phyloP scores from a whole-genome alignment of 768 basidiomycete genomes.

The Suillus placidus region DNA sequence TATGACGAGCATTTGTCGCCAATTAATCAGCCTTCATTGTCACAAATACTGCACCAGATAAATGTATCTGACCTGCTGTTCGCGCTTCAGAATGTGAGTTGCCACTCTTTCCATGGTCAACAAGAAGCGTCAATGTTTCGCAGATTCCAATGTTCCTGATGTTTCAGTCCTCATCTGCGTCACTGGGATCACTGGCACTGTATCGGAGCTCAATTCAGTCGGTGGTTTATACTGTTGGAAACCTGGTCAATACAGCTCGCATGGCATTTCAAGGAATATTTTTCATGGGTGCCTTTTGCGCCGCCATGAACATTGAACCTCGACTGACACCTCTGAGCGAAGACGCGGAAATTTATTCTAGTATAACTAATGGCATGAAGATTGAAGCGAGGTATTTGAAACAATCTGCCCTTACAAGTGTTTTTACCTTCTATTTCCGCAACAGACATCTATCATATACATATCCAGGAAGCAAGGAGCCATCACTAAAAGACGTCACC shows the following conservation, averaged over 20 bases:
- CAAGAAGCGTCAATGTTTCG: slow-evolving; percentile 18
- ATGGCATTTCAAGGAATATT: slow-evolving; percentile 88
- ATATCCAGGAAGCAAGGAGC: slow-evolving; percentile 73
- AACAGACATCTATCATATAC: slow-evolving; percentile 68
- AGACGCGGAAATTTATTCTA: slow-evolving; percentile 50
- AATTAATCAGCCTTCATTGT: slow-evolving; percentile 42
- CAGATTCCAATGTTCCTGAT: slow-evolving; percentile 78
- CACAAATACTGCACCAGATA: slow-evolving; percentile 53
- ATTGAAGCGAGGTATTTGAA: slow-evolving; percentile 66
- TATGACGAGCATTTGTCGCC: slow-evolving; percentile 52
- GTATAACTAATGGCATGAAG: slow-evolving; percentile 58
- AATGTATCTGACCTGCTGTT: slow-evolving; percentile 66
- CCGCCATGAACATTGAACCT: slow-evolving; percentile 71
- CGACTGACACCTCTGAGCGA: slow-evolving; percentile 63
- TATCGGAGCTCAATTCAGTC: slow-evolving; percentile 80
- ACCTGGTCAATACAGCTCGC: slow-evolving; percentile 61
- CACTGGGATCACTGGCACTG: slow-evolving; percentile 79
- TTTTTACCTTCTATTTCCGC: slow-evolving; percentile 16
- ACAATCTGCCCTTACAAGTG: slow-evolving; percentile 12
- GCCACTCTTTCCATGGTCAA: slow-evolving; percentile 2
- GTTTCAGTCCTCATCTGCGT: slow-evolving; percentile 69
- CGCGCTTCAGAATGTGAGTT: slow-evolving; percentile 72
- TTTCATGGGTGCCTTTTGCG: slow-evolving; percentile 84
- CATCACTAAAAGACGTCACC: slow-evolving; percentile 69
- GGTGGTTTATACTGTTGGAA: slow-evolving; percentile 65